phyloP scores from a whole-genome alignment of 495 filamentous ascomycete genomes.

The Cercophora samala region DNA sequence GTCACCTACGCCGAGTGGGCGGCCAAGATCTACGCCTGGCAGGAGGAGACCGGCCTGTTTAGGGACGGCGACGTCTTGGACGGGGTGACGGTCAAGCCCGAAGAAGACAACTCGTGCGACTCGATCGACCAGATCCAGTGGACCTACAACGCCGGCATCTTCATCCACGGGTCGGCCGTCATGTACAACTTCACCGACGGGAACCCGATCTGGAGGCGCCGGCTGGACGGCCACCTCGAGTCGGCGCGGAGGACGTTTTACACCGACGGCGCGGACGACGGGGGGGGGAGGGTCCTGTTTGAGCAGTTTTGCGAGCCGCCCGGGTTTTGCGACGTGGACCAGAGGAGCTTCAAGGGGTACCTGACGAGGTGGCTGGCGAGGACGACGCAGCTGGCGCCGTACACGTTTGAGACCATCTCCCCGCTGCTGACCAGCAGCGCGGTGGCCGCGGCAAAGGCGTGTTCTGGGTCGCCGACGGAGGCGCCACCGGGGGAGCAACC shows the following conservation, averaged over 20 bases:
- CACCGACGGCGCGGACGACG: conserved; percentile 35
- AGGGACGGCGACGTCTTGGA: conserved; percentile 61
- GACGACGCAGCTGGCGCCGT: conserved; percentile 63
- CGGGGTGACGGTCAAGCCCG: conserved; percentile 52
- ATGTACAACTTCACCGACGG: conserved; percentile 68
- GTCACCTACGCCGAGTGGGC: conserved; percentile 75
- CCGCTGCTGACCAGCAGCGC: conserved; percentile 58
- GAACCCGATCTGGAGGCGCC: conserved; percentile 56
- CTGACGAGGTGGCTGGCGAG: conserved; percentile 67
- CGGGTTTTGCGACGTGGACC: conserved; percentile 65
- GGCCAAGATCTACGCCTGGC: conserved; percentile 69
- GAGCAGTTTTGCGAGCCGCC: conserved; percentile 69
- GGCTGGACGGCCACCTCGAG: conserved; percentile 54
- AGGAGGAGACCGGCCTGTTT: conserved; percentile 57
- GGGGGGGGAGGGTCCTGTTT: conserved; percentile 54
- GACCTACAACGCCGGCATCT: conserved; percentile 74
- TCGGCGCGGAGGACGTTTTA: conserved; percentile 56
- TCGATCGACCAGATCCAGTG: conserved; percentile 63
- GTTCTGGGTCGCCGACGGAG: conserved; percentile 52
- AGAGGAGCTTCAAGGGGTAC: conserved; percentile 73
- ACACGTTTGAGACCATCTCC: conserved; percentile 53
- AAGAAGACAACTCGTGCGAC: conserved; percentile 48
- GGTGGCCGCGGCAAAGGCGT: conserved; percentile 58
- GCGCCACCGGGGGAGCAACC: conserved; percentile 47
- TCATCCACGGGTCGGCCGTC: conserved; percentile 66